phyloP scores from a whole-genome alignment of 345 rosid genomes.

The Gossypium longicalyx region DNA sequence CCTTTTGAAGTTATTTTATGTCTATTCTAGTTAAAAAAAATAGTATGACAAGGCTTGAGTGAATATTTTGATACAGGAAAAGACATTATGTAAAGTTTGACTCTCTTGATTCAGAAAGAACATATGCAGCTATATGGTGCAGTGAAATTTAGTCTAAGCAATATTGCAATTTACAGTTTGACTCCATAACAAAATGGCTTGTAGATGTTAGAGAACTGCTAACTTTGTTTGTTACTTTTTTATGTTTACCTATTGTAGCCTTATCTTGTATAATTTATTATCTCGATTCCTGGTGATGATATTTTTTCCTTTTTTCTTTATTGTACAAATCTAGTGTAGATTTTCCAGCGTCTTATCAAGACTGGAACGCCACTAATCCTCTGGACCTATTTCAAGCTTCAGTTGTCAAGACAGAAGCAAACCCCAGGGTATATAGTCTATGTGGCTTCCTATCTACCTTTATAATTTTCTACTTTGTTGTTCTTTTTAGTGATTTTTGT shows the following conservation, averaged over 20 bases:
- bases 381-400: conserved; percentile 80
- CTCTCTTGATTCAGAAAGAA: not conserved
- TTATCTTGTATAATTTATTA: not conserved
- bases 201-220: not conserved
- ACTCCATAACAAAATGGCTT: not conserved
- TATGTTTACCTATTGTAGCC: not conserved
- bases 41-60: not conserved
- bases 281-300: not conserved
- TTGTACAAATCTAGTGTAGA: conserved; percentile 68
- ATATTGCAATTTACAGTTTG: not conserved
- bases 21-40: conserved; percentile 1
- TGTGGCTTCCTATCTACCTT: not conserved
- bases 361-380: conserved; percentile 67
- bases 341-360: conserved; percentile 77
- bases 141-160: not conserved
- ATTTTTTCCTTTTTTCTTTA: not conserved
- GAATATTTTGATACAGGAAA: not conserved
- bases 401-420: conserved; percentile 55
- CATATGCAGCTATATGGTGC: no score
- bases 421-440: conserved; percentile 62
- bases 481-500: conserved; percentile 6
- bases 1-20: not conserved
- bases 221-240: not conserved
- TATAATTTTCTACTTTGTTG: not conserved
- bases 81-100: not conserved